Evolutionary conservation across 495 filamentous ascomycete genomes (phyloP), one percentile per base, ranked within the genome.

Genomic region (Penicillium bovifimosum): DNA sequence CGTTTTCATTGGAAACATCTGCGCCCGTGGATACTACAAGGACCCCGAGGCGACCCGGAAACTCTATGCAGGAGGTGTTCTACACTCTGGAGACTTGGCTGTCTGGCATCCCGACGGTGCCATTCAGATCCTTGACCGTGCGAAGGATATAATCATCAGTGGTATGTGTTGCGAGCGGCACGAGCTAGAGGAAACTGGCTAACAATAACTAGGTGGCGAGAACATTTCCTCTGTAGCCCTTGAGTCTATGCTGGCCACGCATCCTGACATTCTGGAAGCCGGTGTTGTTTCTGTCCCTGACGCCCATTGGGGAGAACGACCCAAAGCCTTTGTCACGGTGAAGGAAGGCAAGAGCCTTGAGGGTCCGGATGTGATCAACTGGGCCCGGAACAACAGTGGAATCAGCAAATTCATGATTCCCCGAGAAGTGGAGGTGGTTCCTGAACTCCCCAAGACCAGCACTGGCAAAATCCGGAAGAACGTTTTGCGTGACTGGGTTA

Each of bases 401-500:
- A 96, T 98, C 58, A 90, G 87, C 69, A 87, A 83, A 59, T 98
- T 96, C 66, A 97, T 97, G 93, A 83, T 97, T 18, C 93, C 93
- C 9, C 78, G 86, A 41, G 93, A 97, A 75, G 89, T 97, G 1
- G 90, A 95, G 71, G 76, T 98, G 47, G 83, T 98, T 28, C 52
- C 70, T 18, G 91, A 96, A 67, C 73, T 98, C 49, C 93, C 93
- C 10, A 97, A 98, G 80, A 98, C 95, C 24, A 91, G 86, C 61
- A 98, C 93, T 2, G 93, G 93, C 24, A 97, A 98, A 77, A 73
- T 98, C 47, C 85, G 88, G 79, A 98, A 98, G 80, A 97, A 96
- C 66, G 82, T 96, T 35, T 63, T 98, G 39, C 73, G 91, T 53
- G 87, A 90, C 62, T 92, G 90, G 92, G 86, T 86, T 4, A 92